phyloP scores from a whole-genome alignment of 306 rosid genomes.

The Citrullus amarus region DNA sequence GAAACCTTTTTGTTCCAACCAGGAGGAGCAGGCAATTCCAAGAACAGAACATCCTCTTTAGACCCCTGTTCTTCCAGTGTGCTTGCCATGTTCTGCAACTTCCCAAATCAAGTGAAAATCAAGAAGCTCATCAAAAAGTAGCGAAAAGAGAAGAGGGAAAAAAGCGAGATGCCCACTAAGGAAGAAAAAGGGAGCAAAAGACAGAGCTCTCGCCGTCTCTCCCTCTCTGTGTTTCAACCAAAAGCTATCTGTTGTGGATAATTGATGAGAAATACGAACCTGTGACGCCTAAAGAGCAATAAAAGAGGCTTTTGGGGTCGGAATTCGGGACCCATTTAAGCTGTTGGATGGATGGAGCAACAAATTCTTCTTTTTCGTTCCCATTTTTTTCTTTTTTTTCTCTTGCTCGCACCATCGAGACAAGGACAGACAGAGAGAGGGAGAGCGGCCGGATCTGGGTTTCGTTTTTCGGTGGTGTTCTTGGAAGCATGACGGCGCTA shows the following conservation, averaged over 20 bases:
- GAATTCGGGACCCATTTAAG: not conserved
- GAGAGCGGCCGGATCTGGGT: not conserved
- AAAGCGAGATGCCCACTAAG: not conserved
- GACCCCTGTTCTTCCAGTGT: slow-evolving; percentile 39
- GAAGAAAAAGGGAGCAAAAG: not conserved
- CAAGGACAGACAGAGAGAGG: not conserved
- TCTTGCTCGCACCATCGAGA: not conserved
- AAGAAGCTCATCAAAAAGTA: slow-evolving; percentile 3
- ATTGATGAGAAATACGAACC: not conserved
- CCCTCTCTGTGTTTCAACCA: not conserved
- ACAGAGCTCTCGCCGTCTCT: not conserved
- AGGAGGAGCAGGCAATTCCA: slow-evolving; percentile 83
- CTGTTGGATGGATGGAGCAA: not conserved
- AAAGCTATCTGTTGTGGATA: not conserved
- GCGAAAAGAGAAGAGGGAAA: not conserved
- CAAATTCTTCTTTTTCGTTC: not conserved
- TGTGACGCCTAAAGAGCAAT: not conserved
- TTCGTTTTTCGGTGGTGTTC: not conserved
- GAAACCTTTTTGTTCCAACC: slow-evolving; percentile 81
- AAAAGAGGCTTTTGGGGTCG: not conserved
- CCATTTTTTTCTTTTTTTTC: not conserved
- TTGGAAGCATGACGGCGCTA: not conserved
- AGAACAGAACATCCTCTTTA: slow-evolving; percentile 52
- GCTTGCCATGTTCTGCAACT: slow-evolving; percentile 62
- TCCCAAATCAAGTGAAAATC: slow-evolving; percentile 15